A percentile compares a stretch with the other conserved stretches of the same genome.
Evolutionary conservation across 805 yeast genomes (phyloP).

Genomic region (Schizosaccharomyces pombe): DNA sequence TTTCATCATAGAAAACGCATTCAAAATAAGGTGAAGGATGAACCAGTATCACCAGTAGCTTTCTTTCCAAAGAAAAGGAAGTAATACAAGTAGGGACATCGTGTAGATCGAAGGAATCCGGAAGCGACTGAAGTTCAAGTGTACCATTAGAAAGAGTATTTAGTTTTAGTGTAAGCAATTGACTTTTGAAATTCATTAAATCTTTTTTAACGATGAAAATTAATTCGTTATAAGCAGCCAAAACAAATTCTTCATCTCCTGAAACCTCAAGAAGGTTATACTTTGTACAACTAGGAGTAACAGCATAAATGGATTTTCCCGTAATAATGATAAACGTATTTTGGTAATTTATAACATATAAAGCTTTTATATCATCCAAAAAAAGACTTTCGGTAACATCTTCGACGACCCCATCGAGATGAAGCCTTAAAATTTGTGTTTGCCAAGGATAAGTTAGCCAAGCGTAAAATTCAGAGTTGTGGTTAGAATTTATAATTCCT

Average conservation of each 20-base stretch:
- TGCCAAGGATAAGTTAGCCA: constrained; percentile 3
- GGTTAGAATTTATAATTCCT: not conserved
- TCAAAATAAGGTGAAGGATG: no score
- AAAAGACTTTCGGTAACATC: not conserved
- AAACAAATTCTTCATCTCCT: not conserved
- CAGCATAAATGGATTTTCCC: not conserved
- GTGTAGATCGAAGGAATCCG: no score
- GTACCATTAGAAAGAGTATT: no score
- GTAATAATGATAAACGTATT: not conserved
- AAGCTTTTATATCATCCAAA: not conserved
- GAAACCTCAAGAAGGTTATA: not conserved
- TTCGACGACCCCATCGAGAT: not conserved
- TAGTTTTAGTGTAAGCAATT: no score
- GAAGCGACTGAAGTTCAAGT: no score
- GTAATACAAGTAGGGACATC: no score
- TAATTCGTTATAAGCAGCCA: not conserved
- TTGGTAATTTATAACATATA: not conserved
- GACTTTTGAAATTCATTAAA: no score
- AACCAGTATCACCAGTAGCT: no score
- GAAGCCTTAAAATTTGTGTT: not conserved
- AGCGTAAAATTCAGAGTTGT: not conserved
- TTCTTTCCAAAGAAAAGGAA: no score
- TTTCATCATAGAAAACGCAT: no score
- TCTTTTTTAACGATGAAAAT: no score
- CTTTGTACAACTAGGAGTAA: not conserved